Evolutionary conservation across 2,329 filamentous ascomycete genomes (phyloP), one percentile per base, ranked within the genome.

Genomic region (Phialophora tarda): DNA sequence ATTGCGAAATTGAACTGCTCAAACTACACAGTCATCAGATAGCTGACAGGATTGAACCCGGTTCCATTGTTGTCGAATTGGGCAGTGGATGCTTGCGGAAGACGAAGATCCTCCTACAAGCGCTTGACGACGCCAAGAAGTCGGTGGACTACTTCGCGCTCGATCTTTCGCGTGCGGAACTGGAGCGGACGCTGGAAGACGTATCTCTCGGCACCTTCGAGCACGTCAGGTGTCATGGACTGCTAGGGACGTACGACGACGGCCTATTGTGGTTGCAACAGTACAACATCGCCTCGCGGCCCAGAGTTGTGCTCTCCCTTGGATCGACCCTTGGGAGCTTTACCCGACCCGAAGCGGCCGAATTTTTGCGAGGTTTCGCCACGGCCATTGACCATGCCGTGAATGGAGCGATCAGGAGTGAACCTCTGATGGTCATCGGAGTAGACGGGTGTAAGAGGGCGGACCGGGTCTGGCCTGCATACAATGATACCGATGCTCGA

Each of bases 1-100:
- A 94, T 77, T 88, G 91, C 67, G 94, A 98, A 78, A 97, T 98
- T 66, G 86, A 91, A n/a, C 38, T 44, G 38, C 38, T 44, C 17
- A n/a, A 44, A 44, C 2, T 7, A 44, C 38, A 44, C 17, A 44
- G 38, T 44, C 38, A 21, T 8, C 8, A 44, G 17, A 44, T 44
- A 44, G 38, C 38, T 21, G 38, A 44, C 17, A n/a, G 14, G 14
- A 21, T 44, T 44, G 38, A n/a, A 44, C 17, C 38, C 17, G 38
- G 38, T 44, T 44, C 38, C 38, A 21, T 44, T 44, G 6, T 44
- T 44, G 38, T 44, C 14, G 38, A 44, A n/a, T 44, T 44, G 38
- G 38, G 38, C 38, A 44, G 38, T 7, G 38, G 38, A n/a, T n/a
- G 14, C 38, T 44, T 44, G 38, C 38, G 38, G 17, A 44, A 44